Base-by-base conservation (phyloP, 2,329 filamentous ascomycete genomes). In the Amesomyces nigricolor region DNA sequence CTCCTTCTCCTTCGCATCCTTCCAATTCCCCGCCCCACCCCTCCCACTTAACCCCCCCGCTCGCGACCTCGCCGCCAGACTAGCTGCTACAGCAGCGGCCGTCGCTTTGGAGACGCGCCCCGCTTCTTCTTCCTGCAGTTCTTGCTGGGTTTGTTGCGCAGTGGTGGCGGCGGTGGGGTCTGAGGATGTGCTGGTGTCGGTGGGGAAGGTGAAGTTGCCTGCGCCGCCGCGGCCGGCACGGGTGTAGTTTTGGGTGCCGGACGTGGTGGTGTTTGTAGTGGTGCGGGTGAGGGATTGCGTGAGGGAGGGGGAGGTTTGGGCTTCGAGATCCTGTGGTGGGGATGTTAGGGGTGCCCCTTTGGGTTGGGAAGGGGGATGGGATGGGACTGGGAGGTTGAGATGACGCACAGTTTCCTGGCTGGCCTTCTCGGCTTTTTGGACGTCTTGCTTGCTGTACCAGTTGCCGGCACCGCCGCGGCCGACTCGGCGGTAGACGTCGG, bases 381-480 rank as follows among this genome's bases (percentile, higher is more conserved):
- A 51, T n/a, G 13, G 32, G 50, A 26, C 22, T 26, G 22, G 17
- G 35, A 17, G 29, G 30, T 32, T 47, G 40, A 47, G 16, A 53
- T 35, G 58, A 60, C 54, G 58, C 62, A 58, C 56, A 7, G 53
- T 48, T 37, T 29, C 50, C 32, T 26, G 38, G 16, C 32, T 45
- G 16, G 62, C 67, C 58, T 69, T 72, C 53, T 66, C 64, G 45
- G 68, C 72, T 30, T 78, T 74, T 29, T 80, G 73, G 26, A 78
- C 67, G 56, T 82, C 75, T 61, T 77, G 73, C 59, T 78, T 74
- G 64, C 73, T 73, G 64, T 77, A 77, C 67, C 78, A 84, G 69
- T 87, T 87, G 51, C 83, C 83, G 5, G 82, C 82, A 48, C 83
- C 83, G 52, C 83, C 83, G 47, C 83, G 79, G 54, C 83, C 83